A percentile compares a stretch with the other conserved stretches of the same genome.
These are phyloP conservation scores for Piloderma croceum DNA, from an alignment of 768 basidiomycete species.

Conservation along the genomic window DNA sequence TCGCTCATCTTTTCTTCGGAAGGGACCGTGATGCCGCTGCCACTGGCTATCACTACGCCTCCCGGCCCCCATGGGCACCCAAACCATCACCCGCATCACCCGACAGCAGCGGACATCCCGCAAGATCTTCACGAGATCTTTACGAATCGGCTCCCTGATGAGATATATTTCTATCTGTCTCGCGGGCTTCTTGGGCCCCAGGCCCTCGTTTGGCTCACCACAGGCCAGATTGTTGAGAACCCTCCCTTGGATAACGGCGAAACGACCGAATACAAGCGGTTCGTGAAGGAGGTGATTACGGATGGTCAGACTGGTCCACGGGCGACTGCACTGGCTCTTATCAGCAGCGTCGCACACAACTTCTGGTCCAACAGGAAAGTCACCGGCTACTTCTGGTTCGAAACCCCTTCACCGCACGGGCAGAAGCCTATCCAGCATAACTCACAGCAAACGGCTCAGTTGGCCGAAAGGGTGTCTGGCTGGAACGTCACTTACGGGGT, in stretches of 20 bases:
- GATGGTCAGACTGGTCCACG: slow-evolving; percentile 92
- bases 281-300: slow-evolving; percentile 93
- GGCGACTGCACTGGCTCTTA: slow-evolving; percentile 82
- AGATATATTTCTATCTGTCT: slow-evolving; percentile 94
- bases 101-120: slow-evolving; percentile 85
- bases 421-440: slow-evolving; percentile 63
- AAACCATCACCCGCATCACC: slow-evolving; percentile 57
- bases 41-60: slow-evolving; percentile 56
- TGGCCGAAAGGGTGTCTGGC: slow-evolving; percentile 79
- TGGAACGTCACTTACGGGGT: slow-evolving; percentile 86
- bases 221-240: slow-evolving; percentile 77
- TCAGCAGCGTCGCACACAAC: slow-evolving; percentile 71
- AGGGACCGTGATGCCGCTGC: slow-evolving; percentile 73
- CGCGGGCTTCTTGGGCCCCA: slow-evolving; percentile 86
- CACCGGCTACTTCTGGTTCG: slow-evolving; percentile 71
- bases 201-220: slow-evolving; percentile 91
- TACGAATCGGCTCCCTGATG: slow-evolving; percentile 89
- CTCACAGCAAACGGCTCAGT: slow-evolving; percentile 72
- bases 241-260: slow-evolving; percentile 93
- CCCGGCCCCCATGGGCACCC: slow-evolving; percentile 42
- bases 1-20: slow-evolving; percentile 88
- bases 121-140: slow-evolving; percentile 91
- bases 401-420: slow-evolving; percentile 43
- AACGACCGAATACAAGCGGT: slow-evolving; percentile 89
- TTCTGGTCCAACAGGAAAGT: slow-evolving; percentile 82